Evolutionary conservation across 371 early-diverging fungal species (phyloP).

Genomic region (Mucor saturninus): DNA sequence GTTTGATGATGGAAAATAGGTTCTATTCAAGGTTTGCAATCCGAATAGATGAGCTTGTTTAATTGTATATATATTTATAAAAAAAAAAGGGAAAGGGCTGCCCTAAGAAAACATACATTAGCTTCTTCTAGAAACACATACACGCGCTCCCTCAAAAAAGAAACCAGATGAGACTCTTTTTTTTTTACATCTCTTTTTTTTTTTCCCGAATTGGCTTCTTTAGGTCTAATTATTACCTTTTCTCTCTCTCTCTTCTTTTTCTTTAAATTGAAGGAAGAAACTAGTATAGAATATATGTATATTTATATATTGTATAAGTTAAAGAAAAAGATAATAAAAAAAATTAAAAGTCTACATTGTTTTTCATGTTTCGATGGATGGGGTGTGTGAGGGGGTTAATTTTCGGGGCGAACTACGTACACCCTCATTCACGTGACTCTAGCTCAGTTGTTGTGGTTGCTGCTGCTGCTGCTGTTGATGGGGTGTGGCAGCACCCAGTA

Average conservation of each 20-base stretch:
- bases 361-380: background rate
- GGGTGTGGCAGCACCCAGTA: slow-evolving; percentile 8
- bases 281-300: no score
- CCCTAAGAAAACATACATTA: background rate
- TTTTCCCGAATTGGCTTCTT: background rate
- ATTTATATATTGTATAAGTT: background rate
- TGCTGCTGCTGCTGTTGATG: no score
- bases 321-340: background rate
- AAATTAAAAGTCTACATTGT: background rate
- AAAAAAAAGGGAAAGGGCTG: no score
- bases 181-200: background rate
- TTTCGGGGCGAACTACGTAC: background rate
- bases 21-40: background rate
- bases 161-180: background rate
- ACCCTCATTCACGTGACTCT: background rate
- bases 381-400: background rate
- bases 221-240: background rate
- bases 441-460: background rate
- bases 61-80: no score
- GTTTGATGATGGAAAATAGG: no score
- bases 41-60: no score
- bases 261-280: background rate
- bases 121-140: no score
- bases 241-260: background rate
- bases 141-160: background rate